Evolutionary conservation across 2,329 filamentous ascomycete species (phyloP), one percentile per base, ranked within the genome.

Genomic region (Beauveria rudraprayagi): DNA sequence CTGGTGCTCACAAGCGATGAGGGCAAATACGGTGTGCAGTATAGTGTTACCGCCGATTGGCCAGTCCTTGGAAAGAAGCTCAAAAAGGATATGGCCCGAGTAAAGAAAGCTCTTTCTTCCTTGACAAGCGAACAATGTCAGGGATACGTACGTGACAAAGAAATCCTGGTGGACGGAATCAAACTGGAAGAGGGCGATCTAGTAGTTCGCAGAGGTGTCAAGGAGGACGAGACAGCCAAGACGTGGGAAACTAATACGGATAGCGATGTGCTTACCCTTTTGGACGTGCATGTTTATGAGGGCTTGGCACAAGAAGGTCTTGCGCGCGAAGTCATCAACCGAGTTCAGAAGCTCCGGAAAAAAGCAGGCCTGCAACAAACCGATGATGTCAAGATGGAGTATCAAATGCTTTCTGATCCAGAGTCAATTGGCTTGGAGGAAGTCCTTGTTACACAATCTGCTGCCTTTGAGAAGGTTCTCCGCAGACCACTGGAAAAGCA

Each of bases 331-430:
- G 88, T 99, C 66, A 89, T 99, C 78, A 90, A 96, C 73, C 87
- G 93, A 46, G 89, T 99, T 24, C 94, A 99, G 77, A 85, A 90
- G 66, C 80, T 97, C 64, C 87, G 94, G 66, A 99, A 99, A 84
- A 94, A 94, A 79, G 92, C 92, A 8, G 91, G 91, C 0, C 80
- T 99, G 57, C 85, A 92, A 65, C 86, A 92, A 1, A 97, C 93
- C 0, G 94, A 99, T 70, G 94, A 97, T 70, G 87, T 99, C 64
- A 90, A 89, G 77, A 96, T 99, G 90, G 90, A 95, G 73, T 97
- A 96, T 77, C 82, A 81, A 62, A 85, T 97, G 5, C 76, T 95
- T 54, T 82, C 84, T 8, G 92, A 96, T 70, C 89, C 90, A 0
- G 89, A 94, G 2, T 82, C 84, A 50, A 81, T 92, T 62, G 91